Percentiles rank a stretch among this genome's conserved stretches.
phyloP scores from a whole-genome alignment of 108 stramenopile species.

The Aurantiochytrium sp. region DNA sequence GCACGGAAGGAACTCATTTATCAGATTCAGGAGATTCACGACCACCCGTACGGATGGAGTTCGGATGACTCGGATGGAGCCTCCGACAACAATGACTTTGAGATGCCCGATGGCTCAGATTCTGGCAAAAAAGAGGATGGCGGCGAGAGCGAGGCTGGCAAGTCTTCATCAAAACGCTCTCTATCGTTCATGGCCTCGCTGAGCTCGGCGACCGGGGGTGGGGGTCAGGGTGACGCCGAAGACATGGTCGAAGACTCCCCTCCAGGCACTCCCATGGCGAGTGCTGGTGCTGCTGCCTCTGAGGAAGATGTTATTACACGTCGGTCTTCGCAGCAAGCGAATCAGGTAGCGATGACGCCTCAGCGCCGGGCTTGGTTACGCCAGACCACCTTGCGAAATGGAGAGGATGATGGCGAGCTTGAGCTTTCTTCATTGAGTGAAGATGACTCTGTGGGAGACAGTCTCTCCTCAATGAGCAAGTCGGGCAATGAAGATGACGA shows the following conservation, averaged over 20 bases:
- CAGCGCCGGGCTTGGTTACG: not conserved
- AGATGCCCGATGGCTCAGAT: not conserved
- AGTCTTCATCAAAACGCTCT: too few relatives aligned
- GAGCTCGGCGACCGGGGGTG: too few relatives aligned
- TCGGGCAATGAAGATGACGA: not conserved
- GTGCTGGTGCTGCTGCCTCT: not conserved
- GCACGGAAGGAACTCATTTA: not conserved
- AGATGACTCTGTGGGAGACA: not conserved
- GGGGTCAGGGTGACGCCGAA: too few relatives aligned
- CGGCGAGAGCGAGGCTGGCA: too few relatives aligned
- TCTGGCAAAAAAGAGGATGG: too few relatives aligned
- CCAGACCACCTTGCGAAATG: not conserved
- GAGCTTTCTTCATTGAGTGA: not conserved
- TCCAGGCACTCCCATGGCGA: not conserved
- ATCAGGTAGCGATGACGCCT: not conserved
- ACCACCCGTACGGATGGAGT: not conserved
- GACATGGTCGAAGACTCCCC: too few relatives aligned
- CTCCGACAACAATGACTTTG: not conserved
- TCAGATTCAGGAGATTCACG: not conserved
- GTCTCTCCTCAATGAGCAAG: not conserved
- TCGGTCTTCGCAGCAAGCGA: not conserved
- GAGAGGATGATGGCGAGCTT: not conserved
- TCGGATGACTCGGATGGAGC: constrained; percentile 9
- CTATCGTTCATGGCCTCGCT: too few relatives aligned
- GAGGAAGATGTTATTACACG: not conserved